Conservation (phyloP, 148 eudicot genomes). For the Chenopodium berlandieri region DNA sequence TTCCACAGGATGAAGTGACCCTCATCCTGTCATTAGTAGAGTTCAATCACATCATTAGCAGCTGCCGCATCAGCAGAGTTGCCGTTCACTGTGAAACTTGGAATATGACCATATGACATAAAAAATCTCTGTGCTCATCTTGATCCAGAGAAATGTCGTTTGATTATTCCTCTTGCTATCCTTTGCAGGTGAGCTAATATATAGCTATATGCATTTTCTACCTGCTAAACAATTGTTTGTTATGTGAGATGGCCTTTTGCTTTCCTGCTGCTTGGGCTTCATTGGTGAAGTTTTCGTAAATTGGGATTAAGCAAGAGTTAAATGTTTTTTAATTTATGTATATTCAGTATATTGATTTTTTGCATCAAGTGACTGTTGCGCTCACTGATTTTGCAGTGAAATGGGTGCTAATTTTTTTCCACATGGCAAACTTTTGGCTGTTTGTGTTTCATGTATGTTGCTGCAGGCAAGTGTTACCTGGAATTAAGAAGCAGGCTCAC, state of each 20-base stretch:
- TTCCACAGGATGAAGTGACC: slow-evolving; percentile 41
- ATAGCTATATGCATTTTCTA: not conserved
- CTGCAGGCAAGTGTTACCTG: slow-evolving; percentile 63
- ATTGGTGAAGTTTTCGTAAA: not conserved
- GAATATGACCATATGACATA: slow-evolving; percentile 84
- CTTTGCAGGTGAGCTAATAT: slow-evolving; percentile 74
- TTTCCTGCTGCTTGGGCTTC: not conserved
- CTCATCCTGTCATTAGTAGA: slow-evolving; percentile 59
- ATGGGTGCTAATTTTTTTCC: slow-evolving; percentile 99
- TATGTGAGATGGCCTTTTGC: not conserved
- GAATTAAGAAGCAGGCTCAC: slow-evolving; percentile 52
- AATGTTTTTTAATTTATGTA: not conserved
- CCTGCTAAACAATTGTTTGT: not conserved
- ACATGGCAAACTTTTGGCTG: slow-evolving; percentile 93
- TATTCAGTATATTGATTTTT: not conserved
- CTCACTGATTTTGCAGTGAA: slow-evolving; percentile 59
- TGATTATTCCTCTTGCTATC: slow-evolving; percentile 90
- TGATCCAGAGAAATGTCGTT: slow-evolving; percentile 68
- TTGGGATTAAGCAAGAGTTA: not conserved
- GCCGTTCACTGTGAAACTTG: slow-evolving; percentile 94
- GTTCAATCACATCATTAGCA: slow-evolving; percentile 72
- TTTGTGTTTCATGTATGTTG: slow-evolving; percentile 90
- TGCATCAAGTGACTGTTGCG: not conserved
- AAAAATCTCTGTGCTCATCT: slow-evolving; percentile 75
- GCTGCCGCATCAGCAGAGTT: slow-evolving; percentile 94